Evolutionary conservation across 73 alveolate genomes (phyloP), one percentile per base, ranked within the genome.

Genomic region (Paramecium octaurelia): DNA sequence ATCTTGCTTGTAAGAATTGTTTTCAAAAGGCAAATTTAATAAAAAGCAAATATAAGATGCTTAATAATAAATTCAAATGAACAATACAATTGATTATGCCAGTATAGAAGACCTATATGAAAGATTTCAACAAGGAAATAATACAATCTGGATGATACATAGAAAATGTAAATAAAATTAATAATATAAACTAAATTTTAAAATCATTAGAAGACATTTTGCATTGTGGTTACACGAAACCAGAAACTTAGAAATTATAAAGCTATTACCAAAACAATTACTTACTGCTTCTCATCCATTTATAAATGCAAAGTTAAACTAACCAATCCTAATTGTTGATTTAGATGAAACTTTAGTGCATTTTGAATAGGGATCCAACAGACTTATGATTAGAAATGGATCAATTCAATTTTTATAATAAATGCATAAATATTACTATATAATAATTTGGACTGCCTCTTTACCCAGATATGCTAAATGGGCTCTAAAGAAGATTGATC

Each of bases 401-500:
- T 59, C 75, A 20, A 8, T 8, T 43, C 12, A 80, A 6, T 80
- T 80, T 23, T 43, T 80, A 20, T 14, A 42, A 80, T 14, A 44
- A 31, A 23, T 80, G 43, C 91, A 80, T 80, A 44, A 42, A 44
- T 80, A 40, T 24, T 80, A 44, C 16, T 80, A 42, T 43, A 43
- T 80, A 8, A 42, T 80, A n/a, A 80, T 80, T 7, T 80, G 91
- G 91, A 80, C 91, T 24, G 91, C 91, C 4, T 80, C 91, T n/a
- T n/a, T 80, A 11, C 91, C 91, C 6, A 80, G 75, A 46, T 80
- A 80, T 80, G 91, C 91, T 10, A 80, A 80, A 80, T 80, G 91
- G 91, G 91, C 91, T 16, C 18, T 80, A 80, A 80, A 80, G 44
- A 80, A 48, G 14, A 80, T 80, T 24, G 75, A 80, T 64, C 8